phyloP scores from a whole-genome alignment of 2,329 filamentous ascomycete species.

The Diaporthe destruens region DNA sequence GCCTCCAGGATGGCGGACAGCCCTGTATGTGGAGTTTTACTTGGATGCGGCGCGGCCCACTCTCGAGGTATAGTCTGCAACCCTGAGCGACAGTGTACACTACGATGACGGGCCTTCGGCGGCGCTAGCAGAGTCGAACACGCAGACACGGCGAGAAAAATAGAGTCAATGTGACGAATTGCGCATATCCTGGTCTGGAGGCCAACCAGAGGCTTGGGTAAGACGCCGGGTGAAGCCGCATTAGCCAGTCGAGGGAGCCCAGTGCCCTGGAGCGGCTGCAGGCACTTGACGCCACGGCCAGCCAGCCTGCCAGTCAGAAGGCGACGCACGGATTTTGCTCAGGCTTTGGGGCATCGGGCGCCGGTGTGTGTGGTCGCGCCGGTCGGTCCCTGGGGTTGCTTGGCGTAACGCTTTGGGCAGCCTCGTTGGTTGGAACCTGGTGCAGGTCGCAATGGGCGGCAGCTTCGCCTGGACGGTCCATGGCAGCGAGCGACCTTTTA shows the following conservation, averaged over 20 bases:
- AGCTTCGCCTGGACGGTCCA: not conserved
- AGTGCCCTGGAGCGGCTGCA: constrained; percentile 22
- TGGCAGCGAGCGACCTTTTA: not conserved
- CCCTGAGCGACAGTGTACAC: not conserved
- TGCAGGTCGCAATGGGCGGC: constrained; percentile 19
- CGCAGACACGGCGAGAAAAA: constrained; percentile 14
- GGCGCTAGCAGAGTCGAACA: constrained; percentile 8
- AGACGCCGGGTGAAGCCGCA: constrained; percentile 25
- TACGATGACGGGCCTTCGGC: not conserved
- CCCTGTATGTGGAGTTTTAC: constrained; percentile 36
- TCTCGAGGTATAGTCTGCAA: constrained; percentile 25
- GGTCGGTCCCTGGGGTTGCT: not conserved
- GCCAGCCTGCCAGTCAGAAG: constrained; percentile 20
- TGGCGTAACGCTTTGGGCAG: constrained; percentile 29
- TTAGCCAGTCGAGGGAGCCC: constrained; percentile 15
- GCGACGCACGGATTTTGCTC: constrained; percentile 8
- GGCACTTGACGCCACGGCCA: constrained; percentile 30
- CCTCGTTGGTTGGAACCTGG: not conserved
- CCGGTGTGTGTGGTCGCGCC: constrained; percentile 5
- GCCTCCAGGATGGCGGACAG: constrained; percentile 36
- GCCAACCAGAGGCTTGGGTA: constrained; percentile 37
- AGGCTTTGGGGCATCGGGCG: not conserved
- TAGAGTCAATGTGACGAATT: constrained; percentile 32
- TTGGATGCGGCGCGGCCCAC: constrained; percentile 35
- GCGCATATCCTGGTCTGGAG: constrained; percentile 20